Conservation (phyloP, 257 asterid genomes). For the Capsicum rhomboideum region DNA sequence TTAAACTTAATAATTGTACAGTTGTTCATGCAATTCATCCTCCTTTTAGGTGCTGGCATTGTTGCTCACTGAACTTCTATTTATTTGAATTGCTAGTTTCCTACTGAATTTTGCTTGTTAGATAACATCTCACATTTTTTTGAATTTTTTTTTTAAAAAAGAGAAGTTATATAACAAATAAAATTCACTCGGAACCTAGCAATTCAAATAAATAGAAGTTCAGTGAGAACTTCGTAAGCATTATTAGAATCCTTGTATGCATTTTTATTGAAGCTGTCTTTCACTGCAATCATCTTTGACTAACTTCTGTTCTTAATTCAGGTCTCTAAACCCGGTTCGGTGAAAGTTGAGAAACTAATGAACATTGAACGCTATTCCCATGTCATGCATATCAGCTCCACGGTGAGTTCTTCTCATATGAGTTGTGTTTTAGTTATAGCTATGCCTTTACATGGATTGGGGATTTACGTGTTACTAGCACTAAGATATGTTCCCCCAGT, state of each 20-base stretch:
- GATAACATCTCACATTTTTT: neutral
- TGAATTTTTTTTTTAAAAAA: no score
- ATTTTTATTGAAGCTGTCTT: neutral
- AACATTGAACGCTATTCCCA: conserved; percentile 96
- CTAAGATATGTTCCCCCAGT: neutral
- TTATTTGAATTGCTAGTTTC: neutral
- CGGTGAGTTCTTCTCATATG: conserved; percentile 39
- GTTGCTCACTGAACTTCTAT: neutral
- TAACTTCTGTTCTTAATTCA: conserved; percentile 21
- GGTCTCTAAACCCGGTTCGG: conserved; percentile 94
- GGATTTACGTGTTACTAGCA: neutral
- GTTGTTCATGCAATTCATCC: neutral
- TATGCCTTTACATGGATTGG: neutral
- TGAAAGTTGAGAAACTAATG: conserved; percentile 92
- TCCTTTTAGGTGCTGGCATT: neutral
- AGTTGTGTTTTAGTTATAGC: neutral
- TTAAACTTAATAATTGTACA: neutral
- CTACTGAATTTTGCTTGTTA: neutral
- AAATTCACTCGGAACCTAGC: no score
- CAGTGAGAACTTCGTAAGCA: no score
- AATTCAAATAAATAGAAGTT: no score
- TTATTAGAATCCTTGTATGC: neutral
- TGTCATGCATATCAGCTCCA: conserved; percentile 99
- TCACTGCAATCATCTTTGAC: neutral
- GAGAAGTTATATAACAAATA: no score